phyloP scores from a whole-genome alignment of 441 rosid species.

The Jatropha podagrica region DNA sequence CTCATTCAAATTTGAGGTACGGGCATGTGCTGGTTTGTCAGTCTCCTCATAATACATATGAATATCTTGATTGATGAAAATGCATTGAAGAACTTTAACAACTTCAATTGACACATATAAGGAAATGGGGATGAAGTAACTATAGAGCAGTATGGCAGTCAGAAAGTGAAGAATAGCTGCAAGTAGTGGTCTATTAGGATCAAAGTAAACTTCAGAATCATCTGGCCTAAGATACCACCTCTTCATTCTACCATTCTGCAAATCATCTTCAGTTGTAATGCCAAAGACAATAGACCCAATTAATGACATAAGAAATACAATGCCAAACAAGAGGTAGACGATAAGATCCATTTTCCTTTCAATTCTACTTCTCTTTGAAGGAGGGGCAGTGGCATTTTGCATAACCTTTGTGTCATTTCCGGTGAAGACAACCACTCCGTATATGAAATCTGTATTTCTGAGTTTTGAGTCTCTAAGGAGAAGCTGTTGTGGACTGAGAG shows the following conservation, averaged over 20 bases:
- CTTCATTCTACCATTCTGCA: conserved; percentile 61
- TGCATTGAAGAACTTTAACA: conserved; percentile 85
- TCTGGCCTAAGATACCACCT: conserved; percentile 95
- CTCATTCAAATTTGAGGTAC: conserved; percentile 96
- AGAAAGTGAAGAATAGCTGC: conserved; percentile 76
- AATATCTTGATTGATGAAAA: conserved; percentile 76
- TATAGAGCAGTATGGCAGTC: conserved; percentile 80
- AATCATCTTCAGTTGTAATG: conserved; percentile 56
- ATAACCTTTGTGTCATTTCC: conserved; percentile 93
- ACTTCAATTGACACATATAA: conserved; percentile 92
- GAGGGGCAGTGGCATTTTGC: conserved; percentile 92
- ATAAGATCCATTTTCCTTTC: conserved; percentile 85
- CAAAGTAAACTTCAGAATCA: conserved; percentile 52
- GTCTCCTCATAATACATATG: conserved; percentile 89
- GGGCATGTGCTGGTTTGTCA: conserved; percentile 88
- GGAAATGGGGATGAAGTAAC: conserved; percentile 92
- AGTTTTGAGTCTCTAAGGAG: conserved; percentile 93
- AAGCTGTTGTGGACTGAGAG: conserved; percentile 89
- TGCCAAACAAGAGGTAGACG: conserved; percentile 61
- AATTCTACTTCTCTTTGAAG: conserved; percentile 90
- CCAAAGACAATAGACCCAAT: conserved; percentile 75
- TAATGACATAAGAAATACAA: conserved; percentile 58
- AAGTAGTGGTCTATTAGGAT: conserved; percentile 46
- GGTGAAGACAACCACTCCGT: conserved; percentile 83
- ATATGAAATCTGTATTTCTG: conserved; percentile 83